Evolutionary conservation across 768 basidiomycete genomes (phyloP).

Genomic region (Mycena latifolia): DNA sequence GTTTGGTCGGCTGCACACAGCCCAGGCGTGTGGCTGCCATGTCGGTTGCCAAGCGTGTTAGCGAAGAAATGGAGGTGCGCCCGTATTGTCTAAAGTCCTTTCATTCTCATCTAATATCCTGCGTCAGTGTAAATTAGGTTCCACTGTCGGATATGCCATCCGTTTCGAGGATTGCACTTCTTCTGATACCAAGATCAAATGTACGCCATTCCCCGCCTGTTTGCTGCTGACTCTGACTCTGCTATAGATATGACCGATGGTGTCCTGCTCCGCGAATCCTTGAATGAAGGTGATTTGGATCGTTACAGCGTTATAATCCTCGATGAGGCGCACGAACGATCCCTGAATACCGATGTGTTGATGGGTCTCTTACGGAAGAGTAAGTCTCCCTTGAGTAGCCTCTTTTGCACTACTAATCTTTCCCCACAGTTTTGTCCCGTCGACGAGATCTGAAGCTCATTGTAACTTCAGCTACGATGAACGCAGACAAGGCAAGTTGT

Average conservation of each 20-base stretch:
- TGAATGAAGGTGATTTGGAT: constrained; percentile 99
- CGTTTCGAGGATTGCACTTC: constrained; percentile 99
- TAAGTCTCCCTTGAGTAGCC: constrained; percentile 50
- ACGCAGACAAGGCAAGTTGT: constrained; percentile 89
- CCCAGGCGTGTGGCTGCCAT: constrained; percentile 99
- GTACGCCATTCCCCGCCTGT: constrained; percentile 52
- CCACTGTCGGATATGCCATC: constrained; percentile 95
- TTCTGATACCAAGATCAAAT: constrained; percentile 96
- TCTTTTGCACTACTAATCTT: constrained; percentile 24
- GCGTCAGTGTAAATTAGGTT: constrained; percentile 85
- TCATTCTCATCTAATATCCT: constrained; percentile 15
- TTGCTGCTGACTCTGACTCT: constrained; percentile 14
- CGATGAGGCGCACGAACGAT: constrained; percentile 99
- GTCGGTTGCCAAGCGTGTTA: constrained; percentile 99
- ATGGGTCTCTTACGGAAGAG: constrained; percentile 97
- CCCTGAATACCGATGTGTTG: constrained; percentile 95
- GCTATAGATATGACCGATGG: constrained; percentile 96
- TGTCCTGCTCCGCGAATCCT: constrained; percentile 95
- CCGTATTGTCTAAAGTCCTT: neutral
- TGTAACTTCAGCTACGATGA: constrained; percentile 99
- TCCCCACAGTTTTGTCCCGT: constrained; percentile 78
- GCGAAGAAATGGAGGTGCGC: constrained; percentile 97
- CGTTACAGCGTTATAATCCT: constrained; percentile 97
- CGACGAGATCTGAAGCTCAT: constrained; percentile 95
- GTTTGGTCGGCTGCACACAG: constrained; percentile 97